Base-by-base conservation (phyloP, 2,329 filamentous ascomycete genomes). In the Malbranchea zuffiana region DNA sequence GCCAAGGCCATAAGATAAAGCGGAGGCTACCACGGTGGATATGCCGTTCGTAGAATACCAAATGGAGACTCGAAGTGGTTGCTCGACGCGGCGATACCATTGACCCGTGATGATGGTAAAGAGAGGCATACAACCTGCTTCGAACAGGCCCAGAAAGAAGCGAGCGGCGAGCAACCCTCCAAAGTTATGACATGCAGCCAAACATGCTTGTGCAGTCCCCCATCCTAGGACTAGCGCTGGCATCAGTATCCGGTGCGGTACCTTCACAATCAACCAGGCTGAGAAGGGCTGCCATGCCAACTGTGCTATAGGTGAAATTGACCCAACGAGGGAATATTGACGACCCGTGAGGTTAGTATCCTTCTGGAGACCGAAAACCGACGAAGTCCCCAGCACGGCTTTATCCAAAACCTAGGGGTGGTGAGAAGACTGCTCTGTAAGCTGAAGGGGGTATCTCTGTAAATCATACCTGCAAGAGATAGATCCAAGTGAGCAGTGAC, bases 1-100 rank as follows among this genome's bases (percentile, higher is more conserved):
- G 1, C 69, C 71, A 11, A 78, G 55, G 0, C 71, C 74, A 40
- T 67, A 77, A 0, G 74, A 74, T 10, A 75, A 49, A 0, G 66
- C 62, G 0, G 70, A 71, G 0, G 72, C 74, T 8, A 74, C 53
- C 26, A 78, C 72, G 4, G 67, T 75, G 0, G 71, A 71, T 0
- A 68, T 41, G 0, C 74, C 74, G 35, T 74, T 79, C 0, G 72
- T 77, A 3, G 71, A 64, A 45, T 81, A 81, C 77, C 77, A 82
- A n/a, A 69, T 68, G 0, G 74, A 74, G 3, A 79, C 68, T 0
- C 78, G 66, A 17, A 77, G 53, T 0, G 76, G 74, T 52, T 81
- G 77, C 47, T 82, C 75, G 3, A 65, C 63, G 37, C 61, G 59
- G 8, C 62, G 56, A 44, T 67, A 67, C 63, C 64, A 66, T 23